These are phyloP conservation scores for Podospora fimiseda DNA, from an alignment of 495 filamentous ascomycete genomes.

Conservation along the genomic window DNA sequence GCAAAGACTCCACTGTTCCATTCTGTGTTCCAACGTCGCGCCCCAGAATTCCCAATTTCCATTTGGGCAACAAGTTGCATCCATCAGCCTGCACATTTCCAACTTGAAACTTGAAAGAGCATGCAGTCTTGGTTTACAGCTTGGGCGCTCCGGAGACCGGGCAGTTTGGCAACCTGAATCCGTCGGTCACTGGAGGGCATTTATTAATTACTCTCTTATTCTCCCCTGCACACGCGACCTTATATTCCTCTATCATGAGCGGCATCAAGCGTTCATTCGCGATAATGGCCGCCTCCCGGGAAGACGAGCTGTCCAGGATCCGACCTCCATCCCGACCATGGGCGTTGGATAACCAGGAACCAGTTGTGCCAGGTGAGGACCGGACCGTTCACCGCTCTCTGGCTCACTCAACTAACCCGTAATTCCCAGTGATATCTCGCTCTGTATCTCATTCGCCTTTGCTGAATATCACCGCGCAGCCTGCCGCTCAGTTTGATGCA, in stretches of 20 bases:
- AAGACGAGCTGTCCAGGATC: neutral
- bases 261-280: constrained; percentile 25
- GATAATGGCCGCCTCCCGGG: constrained; percentile 15
- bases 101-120: neutral
- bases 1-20: neutral
- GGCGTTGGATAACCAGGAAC: constrained; percentile 2
- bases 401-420: no score
- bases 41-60: neutral
- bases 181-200: neutral
- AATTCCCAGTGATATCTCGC: neutral
- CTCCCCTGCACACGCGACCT: neutral
- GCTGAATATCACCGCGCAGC: neutral
- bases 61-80: neutral
- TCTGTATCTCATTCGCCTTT: constrained; percentile 11
- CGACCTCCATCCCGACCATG: constrained; percentile 2
- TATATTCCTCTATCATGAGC: constrained; percentile 3
- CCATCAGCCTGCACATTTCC: neutral
- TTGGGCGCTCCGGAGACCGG: neutral
- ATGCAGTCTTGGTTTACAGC: neutral
- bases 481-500: constrained; percentile 35
- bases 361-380: neutral
- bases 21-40: neutral
- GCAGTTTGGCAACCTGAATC: neutral
- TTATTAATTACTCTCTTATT: no score
- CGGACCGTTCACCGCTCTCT: no score